Evolutionary conservation across 805 yeast species (phyloP).

Genomic region (Ogataea corticis): DNA sequence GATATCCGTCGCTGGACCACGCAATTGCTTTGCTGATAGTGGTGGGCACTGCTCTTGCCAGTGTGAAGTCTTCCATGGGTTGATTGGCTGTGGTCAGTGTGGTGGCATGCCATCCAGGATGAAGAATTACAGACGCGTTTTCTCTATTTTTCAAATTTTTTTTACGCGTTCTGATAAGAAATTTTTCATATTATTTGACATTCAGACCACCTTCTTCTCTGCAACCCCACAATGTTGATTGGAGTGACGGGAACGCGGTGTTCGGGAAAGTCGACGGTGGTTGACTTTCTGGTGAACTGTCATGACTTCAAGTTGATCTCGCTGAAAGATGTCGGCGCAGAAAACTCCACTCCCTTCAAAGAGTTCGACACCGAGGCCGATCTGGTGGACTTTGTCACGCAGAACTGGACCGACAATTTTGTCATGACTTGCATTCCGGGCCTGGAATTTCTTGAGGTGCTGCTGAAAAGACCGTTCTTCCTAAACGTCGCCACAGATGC

Average conservation of each 20-base stretch:
- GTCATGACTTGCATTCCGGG: slow-evolving; percentile 56
- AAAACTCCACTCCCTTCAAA: slow-evolving; percentile 23
- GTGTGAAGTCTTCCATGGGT: slow-evolving; percentile 15
- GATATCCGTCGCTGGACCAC: slow-evolving; percentile 24
- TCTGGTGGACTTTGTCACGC: slow-evolving; percentile 61
- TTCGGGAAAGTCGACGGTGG: slow-evolving; percentile 68
- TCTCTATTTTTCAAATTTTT: background rate
- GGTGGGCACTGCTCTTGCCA: slow-evolving; percentile 12
- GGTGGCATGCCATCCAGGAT: no score
- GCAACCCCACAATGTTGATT: slow-evolving; percentile 53
- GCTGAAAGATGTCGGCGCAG: slow-evolving; percentile 18
- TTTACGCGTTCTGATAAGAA: background rate
- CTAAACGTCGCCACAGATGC: slow-evolving; percentile 79
- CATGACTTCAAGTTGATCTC: slow-evolving; percentile 51
- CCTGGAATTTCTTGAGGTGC: slow-evolving; percentile 42
- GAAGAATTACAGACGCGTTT: background rate
- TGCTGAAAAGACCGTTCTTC: slow-evolving; percentile 78
- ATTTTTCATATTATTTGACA: no score
- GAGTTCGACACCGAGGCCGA: slow-evolving; percentile 42
- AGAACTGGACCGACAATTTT: slow-evolving; percentile 60
- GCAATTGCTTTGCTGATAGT: slow-evolving; percentile 7
- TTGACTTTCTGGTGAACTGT: slow-evolving; percentile 48
- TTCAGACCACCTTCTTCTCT: background rate
- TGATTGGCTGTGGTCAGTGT: no score
- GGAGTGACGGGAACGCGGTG: slow-evolving; percentile 72